Conservation (phyloP, 495 filamentous ascomycete genomes). For the Penicillium crystallinum region DNA sequence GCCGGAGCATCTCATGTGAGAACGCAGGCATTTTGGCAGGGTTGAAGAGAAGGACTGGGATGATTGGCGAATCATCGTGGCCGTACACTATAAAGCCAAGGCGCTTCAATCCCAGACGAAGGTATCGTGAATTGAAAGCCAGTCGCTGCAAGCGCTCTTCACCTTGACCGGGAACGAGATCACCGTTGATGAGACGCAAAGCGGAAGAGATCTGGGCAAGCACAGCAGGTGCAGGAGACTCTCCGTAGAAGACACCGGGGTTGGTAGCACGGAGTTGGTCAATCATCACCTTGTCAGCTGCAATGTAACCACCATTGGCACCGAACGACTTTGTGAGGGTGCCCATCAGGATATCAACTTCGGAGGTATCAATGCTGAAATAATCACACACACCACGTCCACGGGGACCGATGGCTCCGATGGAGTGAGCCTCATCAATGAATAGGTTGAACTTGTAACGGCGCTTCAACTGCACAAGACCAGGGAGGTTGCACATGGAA, state of each 20-base stretch:
- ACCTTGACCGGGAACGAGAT: slow-evolving; percentile 82
- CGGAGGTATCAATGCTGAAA: slow-evolving; percentile 79
- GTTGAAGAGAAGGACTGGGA: slow-evolving; percentile 89
- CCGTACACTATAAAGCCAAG: slow-evolving; percentile 96
- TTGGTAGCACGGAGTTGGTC: slow-evolving; percentile 84
- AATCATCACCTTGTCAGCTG: slow-evolving; percentile 84
- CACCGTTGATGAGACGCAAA: slow-evolving; percentile 81
- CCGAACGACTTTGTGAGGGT: slow-evolving; percentile 98
- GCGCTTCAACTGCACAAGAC: slow-evolving; percentile 75
- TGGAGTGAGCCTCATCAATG: slow-evolving; percentile 93
- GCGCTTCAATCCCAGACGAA: slow-evolving; percentile 92
- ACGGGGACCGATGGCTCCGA: slow-evolving; percentile 82
- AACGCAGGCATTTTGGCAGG: slow-evolving; percentile 97
- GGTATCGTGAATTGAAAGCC: slow-evolving; percentile 97
- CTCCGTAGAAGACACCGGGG: slow-evolving; percentile 80
- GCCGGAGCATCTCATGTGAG: slow-evolving; percentile 94
- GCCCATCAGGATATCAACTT: slow-evolving; percentile 96
- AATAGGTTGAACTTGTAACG: slow-evolving; percentile 97
- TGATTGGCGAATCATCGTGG: slow-evolving; percentile 96
- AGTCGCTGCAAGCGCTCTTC: slow-evolving; percentile 94
- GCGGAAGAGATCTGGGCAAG: slow-evolving; percentile 82
- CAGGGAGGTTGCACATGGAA: slow-evolving; percentile 93
- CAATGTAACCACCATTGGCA: slow-evolving; percentile 95
- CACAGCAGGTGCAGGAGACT: slow-evolving; percentile 80
- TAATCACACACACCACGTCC: slow-evolving; percentile 97